Percentiles rank a stretch among this genome's conserved stretches.
Evolutionary conservation across 306 rosid genomes (phyloP).

Genomic region (Elaeagnus macrophylla): DNA sequence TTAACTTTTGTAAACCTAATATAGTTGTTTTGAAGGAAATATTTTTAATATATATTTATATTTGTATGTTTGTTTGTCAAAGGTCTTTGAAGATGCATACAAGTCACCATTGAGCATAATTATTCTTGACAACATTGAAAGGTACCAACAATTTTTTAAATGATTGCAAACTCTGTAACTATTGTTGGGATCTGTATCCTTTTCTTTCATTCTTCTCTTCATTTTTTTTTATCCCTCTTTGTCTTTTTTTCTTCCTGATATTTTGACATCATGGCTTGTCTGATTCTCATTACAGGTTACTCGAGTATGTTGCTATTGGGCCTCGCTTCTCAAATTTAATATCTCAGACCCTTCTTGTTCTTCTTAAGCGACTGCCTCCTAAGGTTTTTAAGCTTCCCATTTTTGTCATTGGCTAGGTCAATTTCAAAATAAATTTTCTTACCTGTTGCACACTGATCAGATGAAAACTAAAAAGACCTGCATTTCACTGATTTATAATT

Average conservation of each 20-base stretch:
- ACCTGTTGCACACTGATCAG: not conserved
- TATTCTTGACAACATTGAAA: slow-evolving; percentile 92
- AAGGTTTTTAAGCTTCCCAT: slow-evolving; percentile 39
- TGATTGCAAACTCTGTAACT: not conserved
- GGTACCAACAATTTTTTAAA: slow-evolving; percentile 33
- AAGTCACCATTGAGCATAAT: slow-evolving; percentile 93
- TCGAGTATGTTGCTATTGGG: slow-evolving; percentile 86
- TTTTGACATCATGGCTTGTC: not conserved
- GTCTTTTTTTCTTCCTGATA: not conserved
- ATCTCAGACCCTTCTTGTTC: slow-evolving; percentile 73
- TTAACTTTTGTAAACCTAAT: not conserved
- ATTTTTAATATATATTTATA: slow-evolving; percentile 7
- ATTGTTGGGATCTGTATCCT: not conserved
- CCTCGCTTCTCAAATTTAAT: slow-evolving; percentile 89
- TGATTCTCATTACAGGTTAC: slow-evolving; percentile 43
- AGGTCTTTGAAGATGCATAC: slow-evolving; percentile 99
- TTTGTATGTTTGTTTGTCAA: slow-evolving; percentile 11
- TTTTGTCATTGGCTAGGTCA: slow-evolving; percentile 1
- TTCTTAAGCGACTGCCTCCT: slow-evolving; percentile 90
- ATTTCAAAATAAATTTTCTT: not conserved
- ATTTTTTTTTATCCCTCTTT: not conserved
- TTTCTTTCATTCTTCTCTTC: not conserved
- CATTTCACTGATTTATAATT: no score
- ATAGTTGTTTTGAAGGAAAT: slow-evolving; percentile 8
- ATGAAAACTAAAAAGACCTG: no score